phyloP scores from a whole-genome alignment of 164 flowering plant species.

The Annona squamosa region DNA sequence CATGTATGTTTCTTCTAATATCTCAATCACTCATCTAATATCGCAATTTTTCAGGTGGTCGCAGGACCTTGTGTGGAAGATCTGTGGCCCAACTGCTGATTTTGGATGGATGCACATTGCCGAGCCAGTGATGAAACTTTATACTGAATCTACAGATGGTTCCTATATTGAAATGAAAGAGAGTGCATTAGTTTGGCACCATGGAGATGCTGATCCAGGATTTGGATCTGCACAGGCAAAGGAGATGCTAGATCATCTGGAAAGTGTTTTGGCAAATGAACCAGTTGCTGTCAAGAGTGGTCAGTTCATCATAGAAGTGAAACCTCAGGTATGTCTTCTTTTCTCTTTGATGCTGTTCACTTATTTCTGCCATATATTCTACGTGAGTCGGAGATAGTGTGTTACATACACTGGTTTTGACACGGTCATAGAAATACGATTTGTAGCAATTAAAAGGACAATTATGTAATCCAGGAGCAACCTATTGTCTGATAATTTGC shows the following conservation, averaged over 20 bases:
- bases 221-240: conserved; percentile 53
- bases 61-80: conserved; percentile 39
- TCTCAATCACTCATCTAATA: conserved; percentile 13
- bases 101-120: conserved; percentile 51
- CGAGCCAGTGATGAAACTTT: conserved; percentile 24
- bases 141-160: conserved; percentile 26
- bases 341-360: not conserved
- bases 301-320: conserved; percentile 44
- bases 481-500: too few species aligned
- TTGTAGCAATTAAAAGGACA: too few species aligned
- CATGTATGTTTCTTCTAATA: conserved; percentile 21
- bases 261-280: conserved; percentile 51
- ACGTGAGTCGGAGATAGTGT: too few species aligned
- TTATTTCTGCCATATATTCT: not conserved
- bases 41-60: conserved; percentile 29
- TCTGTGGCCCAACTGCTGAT: conserved; percentile 34
- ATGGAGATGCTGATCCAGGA: conserved; percentile 45
- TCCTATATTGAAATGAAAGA: conserved; percentile 46
- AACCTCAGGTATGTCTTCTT: conserved; percentile 48
- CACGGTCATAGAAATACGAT: too few species aligned
- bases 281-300: conserved; percentile 59
- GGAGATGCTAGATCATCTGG: conserved; percentile 51
- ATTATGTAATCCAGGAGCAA: too few species aligned
- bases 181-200: conserved; percentile 56
- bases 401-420: too few species aligned